Evolutionary conservation across 345 rosid genomes (phyloP), one percentile per base, ranked within the genome.

Genomic region (Diplotaxis tenuifolia): DNA sequence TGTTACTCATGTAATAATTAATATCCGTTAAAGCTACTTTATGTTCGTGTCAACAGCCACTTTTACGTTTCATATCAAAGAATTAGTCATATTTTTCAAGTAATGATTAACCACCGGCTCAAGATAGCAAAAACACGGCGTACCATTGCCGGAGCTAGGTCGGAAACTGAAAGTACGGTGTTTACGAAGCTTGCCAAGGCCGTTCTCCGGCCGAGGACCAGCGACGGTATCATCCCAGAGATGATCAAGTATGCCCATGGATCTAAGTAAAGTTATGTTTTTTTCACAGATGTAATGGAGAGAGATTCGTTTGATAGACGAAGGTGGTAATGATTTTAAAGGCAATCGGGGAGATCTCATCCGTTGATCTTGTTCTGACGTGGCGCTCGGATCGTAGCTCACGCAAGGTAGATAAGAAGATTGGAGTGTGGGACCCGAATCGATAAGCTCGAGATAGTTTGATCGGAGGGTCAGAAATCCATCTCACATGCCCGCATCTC

Each of bases 221-320:
- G 99, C 99, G 70, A 92, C 94, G 72, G 97, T 92, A 74, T 96
- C 99, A 69, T 96, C 99, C 99, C 99, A 96, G n/a, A 96, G 83
- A 72, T 96, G 94, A 65, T 96, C 97, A 16, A 92, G 96, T 9
- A 96, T 80, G 29, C 99, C 82, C 99, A 96, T 94, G 23, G 72
- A 19, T 60, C n/a, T 11, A 7, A 54, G 15, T 22, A 1, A 23
- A 9, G 20, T 56, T 73, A 18, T 66, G 1, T 29, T 3, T n/a
- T n/a, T n/a, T n/a, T 60, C 18, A 2, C 38, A 68, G 4, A 71
- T 57, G 77, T 75, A 80, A 73, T 86, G 50, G 81, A 1, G 85
- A 54, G 80, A 2, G 84, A 42, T 53, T 62, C 65, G 18, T 58
- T 1, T 0, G 9, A 45, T 5, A 0, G 12, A 36, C 19, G 71